Conservation (phyloP, 1,284 basidiomycete species). For the Lentinula novae-zelandiae region DNA sequence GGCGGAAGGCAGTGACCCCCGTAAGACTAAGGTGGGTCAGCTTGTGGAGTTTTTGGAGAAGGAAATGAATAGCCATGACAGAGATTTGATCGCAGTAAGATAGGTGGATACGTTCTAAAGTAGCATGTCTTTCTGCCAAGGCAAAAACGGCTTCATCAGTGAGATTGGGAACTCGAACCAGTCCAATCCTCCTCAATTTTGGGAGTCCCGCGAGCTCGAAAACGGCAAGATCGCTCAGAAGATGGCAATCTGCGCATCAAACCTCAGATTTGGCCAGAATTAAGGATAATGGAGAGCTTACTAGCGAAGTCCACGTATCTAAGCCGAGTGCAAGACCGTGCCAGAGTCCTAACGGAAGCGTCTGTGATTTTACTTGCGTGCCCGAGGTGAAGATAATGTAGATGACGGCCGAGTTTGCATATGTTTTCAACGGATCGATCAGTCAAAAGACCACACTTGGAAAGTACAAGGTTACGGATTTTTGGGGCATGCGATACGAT, state of each 20-base stretch:
- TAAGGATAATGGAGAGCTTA: constrained; percentile 36
- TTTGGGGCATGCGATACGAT: constrained; percentile 87
- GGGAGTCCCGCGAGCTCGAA: constrained; percentile 87
- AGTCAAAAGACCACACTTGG: constrained; percentile 87
- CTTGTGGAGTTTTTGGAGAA: constrained; percentile 83
- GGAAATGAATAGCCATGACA: constrained; percentile 87
- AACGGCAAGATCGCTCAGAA: constrained; percentile 91
- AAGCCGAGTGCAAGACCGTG: constrained; percentile 86
- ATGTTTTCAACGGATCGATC: constrained; percentile 86
- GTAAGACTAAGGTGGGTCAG: constrained; percentile 95
- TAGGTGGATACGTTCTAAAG: constrained; percentile 93
- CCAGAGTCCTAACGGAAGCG: constrained; percentile 80
- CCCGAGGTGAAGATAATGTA: constrained; percentile 95
- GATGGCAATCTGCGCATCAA: constrained; percentile 65
- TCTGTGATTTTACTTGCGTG: constrained; percentile 92
- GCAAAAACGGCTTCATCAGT: constrained; percentile 93
- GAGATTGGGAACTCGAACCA: constrained; percentile 89
- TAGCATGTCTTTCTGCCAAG: constrained; percentile 76
- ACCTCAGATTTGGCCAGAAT: constrained; percentile 7
- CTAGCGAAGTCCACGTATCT: constrained; percentile 97
- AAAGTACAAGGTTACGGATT: constrained; percentile 89
- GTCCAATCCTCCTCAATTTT: constrained; percentile 91
- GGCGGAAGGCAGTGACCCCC: constrained; percentile 90
- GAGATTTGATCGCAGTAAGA: constrained; percentile 97
- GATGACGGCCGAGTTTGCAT: constrained; percentile 82